phyloP scores from a whole-genome alignment of 495 filamentous ascomycete genomes.

The Trichoderma gamsii region DNA sequence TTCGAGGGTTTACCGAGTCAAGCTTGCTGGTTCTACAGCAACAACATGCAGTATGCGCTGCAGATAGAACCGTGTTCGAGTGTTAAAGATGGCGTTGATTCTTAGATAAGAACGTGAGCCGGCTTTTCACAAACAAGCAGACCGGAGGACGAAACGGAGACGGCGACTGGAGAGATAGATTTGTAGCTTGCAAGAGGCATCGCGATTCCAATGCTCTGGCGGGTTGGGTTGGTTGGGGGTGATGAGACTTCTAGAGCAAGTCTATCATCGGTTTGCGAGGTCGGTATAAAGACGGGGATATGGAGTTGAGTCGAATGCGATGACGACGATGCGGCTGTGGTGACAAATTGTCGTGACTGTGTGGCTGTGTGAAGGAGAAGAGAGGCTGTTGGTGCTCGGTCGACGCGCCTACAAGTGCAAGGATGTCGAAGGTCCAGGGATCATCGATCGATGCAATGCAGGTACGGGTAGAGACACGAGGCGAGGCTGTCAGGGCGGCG shows the following conservation, averaged over 20 bases:
- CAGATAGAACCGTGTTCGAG: constrained; percentile 26
- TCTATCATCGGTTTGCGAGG: constrained; percentile 8
- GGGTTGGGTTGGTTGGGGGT: not conserved
- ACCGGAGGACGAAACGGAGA: constrained; percentile 50
- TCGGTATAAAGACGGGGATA: not conserved
- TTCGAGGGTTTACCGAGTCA: constrained; percentile 38
- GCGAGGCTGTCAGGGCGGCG: not conserved
- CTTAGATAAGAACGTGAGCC: constrained; percentile 40
- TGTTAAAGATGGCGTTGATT: constrained; percentile 33
- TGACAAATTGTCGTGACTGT: not conserved
- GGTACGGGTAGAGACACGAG: not conserved
- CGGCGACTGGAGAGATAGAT: constrained; percentile 49
- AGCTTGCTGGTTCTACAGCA: constrained; percentile 23
- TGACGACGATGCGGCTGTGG: not conserved
- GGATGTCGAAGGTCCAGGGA: not conserved
- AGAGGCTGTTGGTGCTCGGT: not conserved
- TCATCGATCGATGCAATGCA: not conserved
- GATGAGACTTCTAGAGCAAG: constrained; percentile 13
- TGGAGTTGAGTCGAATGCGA: not conserved
- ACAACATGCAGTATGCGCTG: constrained; percentile 20
- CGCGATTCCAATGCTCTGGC: constrained; percentile 7
- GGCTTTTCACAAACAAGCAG: constrained; percentile 47
- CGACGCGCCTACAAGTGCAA: not conserved
- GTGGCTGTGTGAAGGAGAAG: not conserved
- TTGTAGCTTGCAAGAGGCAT: constrained; percentile 16